Evolutionary conservation across 768 basidiomycete genomes (phyloP).

Genomic region (Leccinum obscurum): DNA sequence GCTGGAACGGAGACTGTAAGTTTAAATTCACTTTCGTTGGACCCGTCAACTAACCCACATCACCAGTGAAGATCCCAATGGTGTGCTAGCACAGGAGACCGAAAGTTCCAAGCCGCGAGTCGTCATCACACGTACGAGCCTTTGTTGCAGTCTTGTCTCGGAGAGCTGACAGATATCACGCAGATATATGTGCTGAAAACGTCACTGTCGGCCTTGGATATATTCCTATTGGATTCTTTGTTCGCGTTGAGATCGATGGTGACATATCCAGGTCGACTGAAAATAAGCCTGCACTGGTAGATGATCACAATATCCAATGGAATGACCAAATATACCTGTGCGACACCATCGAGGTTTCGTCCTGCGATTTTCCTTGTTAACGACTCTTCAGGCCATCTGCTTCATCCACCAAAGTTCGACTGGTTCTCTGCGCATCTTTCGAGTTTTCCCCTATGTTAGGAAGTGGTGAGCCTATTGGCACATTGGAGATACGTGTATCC

Average conservation of each 20-base stretch:
- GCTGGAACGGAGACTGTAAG: neutral
- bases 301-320: slow-evolving; percentile 1
- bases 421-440: slow-evolving; percentile 4
- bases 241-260: neutral
- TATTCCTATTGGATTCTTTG: slow-evolving; percentile 15
- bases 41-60: neutral
- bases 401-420: neutral
- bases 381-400: slow-evolving; percentile 1
- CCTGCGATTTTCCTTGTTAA: neutral
- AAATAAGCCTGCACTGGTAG: neutral
- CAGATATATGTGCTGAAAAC: slow-evolving; percentile 12
- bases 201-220: slow-evolving; percentile 3
- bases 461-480: neutral
- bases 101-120: too few species aligned
- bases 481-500: neutral
- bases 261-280: neutral
- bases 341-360: neutral
- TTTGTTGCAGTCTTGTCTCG: neutral
- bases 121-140: slow-evolving; percentile 10
- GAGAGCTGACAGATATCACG: neutral
- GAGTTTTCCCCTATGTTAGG: slow-evolving; percentile 6
- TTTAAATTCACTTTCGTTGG: neutral
- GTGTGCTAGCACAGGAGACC: too few species aligned
- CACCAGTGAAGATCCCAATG: neutral
- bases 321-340: neutral